These are phyloP conservation scores for Sarocladium brachiariae DNA, from an alignment of 2,329 filamentous ascomycete species.

Conservation along the genomic window DNA sequence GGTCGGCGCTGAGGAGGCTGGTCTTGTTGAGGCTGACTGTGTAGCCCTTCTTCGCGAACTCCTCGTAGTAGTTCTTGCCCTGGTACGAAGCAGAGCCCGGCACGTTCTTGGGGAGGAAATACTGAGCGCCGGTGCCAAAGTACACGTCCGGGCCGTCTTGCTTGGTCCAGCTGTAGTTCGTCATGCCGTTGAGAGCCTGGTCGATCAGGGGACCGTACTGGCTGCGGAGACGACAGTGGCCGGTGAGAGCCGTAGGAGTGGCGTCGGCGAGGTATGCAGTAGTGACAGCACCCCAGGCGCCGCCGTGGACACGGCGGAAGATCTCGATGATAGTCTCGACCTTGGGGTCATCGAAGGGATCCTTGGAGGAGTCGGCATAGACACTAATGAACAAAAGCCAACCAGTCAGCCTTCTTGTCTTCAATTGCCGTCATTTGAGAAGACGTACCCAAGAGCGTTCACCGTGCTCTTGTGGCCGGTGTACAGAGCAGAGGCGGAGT, in stretches of 20 bases:
- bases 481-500: constrained; percentile 76
- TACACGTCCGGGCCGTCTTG: constrained; percentile 71
- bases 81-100: constrained; percentile 55
- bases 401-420: not conserved
- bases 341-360: constrained; percentile 76
- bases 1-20: constrained; percentile 50
- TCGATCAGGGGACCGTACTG: constrained; percentile 69
- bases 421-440: too few relatives aligned
- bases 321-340: constrained; percentile 78
- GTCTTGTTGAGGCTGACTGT: constrained; percentile 69
- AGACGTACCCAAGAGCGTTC: constrained; percentile 61
- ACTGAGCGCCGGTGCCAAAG: constrained; percentile 76
- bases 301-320: constrained; percentile 61
- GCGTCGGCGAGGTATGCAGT: constrained; percentile 80
- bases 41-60: constrained; percentile 68
- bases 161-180: constrained; percentile 75
- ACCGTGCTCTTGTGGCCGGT: constrained; percentile 78
- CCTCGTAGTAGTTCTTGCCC: constrained; percentile 71
- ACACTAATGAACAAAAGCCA: constrained; percentile 33
- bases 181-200: constrained; percentile 66
- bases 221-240: constrained; percentile 64
- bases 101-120: constrained; percentile 53
- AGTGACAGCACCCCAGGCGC: constrained; percentile 59
- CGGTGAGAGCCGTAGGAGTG: constrained; percentile 67
- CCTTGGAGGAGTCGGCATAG: constrained; percentile 68